phyloP scores from a whole-genome alignment of 495 filamentous ascomycete genomes.

The Trichoderma gamsii region DNA sequence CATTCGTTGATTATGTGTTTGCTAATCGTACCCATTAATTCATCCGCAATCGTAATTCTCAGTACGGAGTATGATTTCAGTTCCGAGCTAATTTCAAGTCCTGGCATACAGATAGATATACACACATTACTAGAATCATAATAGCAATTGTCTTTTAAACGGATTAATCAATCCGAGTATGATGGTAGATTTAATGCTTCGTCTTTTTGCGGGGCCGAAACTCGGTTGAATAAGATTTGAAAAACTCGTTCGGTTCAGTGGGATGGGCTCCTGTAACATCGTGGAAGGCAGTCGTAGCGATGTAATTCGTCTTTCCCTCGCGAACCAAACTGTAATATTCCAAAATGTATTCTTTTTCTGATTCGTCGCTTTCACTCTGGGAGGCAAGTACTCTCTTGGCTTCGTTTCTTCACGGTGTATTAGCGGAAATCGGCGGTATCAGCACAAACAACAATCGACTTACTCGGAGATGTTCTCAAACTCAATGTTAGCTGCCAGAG shows the following conservation, averaged over 20 bases:
- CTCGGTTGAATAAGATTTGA: conserved; percentile 42
- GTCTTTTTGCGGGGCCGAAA: conserved; percentile 40
- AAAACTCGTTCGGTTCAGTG: conserved; percentile 47
- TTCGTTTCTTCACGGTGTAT: conserved; percentile 29
- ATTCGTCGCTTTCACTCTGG: conserved; percentile 39
- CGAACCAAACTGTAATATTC: conserved; percentile 54
- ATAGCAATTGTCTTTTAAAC: background rate
- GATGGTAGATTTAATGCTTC: conserved; percentile 21
- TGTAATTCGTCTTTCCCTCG: conserved; percentile 56
- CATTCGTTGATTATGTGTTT: background rate
- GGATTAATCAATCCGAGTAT: background rate
- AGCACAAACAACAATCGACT: conserved; percentile 12
- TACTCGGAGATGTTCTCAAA: conserved; percentile 51
- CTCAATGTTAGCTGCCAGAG: conserved; percentile 41
- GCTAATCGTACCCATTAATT: background rate
- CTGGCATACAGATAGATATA: background rate
- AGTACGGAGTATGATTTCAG: background rate
- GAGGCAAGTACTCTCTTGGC: conserved; percentile 40
- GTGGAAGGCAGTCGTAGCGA: conserved; percentile 50
- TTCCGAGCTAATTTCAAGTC: background rate
- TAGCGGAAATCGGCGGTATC: background rate
- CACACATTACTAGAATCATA: background rate
- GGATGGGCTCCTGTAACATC: conserved; percentile 48
- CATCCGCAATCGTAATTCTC: background rate
- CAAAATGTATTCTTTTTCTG: conserved; percentile 48